These are phyloP conservation scores for Microcyclospora tardicrescens DNA, from an alignment of 2,329 filamentous ascomycete genomes.

Conservation along the genomic window DNA sequence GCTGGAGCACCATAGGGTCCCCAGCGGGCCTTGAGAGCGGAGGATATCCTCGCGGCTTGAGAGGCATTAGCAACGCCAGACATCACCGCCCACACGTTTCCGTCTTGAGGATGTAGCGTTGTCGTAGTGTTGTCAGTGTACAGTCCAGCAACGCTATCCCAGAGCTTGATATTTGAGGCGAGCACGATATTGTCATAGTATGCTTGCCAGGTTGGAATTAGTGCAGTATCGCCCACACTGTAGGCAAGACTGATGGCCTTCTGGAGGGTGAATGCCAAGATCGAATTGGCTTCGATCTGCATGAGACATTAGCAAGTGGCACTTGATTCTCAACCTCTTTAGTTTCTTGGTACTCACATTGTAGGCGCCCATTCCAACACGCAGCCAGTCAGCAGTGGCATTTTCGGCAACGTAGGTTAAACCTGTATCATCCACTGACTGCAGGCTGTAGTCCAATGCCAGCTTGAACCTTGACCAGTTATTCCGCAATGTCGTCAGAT, in stretches of 20 bases:
- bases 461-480: slow-evolving; percentile 33
- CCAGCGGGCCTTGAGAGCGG: slow-evolving; percentile 30
- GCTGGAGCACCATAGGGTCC: slow-evolving; percentile 29
- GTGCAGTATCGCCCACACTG: too few species aligned
- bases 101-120: slow-evolving; percentile 42
- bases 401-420: slow-evolving; percentile 34
- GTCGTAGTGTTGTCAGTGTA: slow-evolving; percentile 23
- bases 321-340: too few species aligned
- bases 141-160: slow-evolving; percentile 17
- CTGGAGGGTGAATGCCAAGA: slow-evolving; percentile 16
- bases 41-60: slow-evolving; percentile 22
- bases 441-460: slow-evolving; percentile 30
- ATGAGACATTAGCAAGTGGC: too few species aligned
- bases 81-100: slow-evolving; percentile 30
- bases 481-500: slow-evolving; percentile 26
- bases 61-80: slow-evolving; percentile 24
- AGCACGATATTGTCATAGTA: too few species aligned
- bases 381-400: slow-evolving; percentile 32
- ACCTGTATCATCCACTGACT: slow-evolving; percentile 29
- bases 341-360: slow-evolving; percentile 14
- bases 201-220: too few species aligned
- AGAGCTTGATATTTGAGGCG: slow-evolving; percentile 29
- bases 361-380: slow-evolving; percentile 37
- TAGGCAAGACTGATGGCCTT: too few species aligned
- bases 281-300: slow-evolving; percentile 30